A percentile compares a stretch with the other conserved stretches of the same genome.
Conservation (phyloP, 306 rosid species). For the Acacia confusa region DNA sequence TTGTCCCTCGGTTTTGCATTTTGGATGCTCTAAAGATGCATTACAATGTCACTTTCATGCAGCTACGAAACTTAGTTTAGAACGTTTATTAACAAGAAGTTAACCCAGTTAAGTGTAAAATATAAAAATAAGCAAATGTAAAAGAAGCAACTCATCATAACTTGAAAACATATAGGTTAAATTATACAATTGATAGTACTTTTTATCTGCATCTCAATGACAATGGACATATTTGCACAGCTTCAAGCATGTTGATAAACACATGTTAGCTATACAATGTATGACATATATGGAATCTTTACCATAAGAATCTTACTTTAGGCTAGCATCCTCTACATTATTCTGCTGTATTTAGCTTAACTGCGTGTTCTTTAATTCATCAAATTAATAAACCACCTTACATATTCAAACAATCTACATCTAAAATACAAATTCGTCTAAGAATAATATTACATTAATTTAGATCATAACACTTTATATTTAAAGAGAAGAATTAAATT, state of each 20-base stretch:
- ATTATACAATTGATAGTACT: not conserved
- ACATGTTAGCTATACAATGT: not conserved
- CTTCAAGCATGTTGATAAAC: not conserved
- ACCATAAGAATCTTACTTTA: not conserved
- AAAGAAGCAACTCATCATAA: not conserved
- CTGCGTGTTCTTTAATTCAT: not conserved
- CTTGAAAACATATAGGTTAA: not conserved
- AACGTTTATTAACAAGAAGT: not conserved
- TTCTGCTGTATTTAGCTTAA: not conserved
- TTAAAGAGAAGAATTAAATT: not conserved
- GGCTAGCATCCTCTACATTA: conserved; percentile 13
- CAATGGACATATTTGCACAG: not conserved
- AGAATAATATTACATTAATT: not conserved
- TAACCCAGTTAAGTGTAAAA: not conserved
- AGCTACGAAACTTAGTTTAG: not conserved
- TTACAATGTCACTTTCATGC: not conserved
- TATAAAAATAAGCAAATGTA: not conserved
- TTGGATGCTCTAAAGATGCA: conserved; percentile 15
- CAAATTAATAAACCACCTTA: not conserved
- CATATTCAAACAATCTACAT: not conserved
- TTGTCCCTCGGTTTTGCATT: not conserved
- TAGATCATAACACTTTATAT: not conserved
- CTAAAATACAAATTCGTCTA: conserved; percentile 14
- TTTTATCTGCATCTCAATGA: not conserved
- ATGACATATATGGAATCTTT: not conserved